Percentiles rank a stretch among this genome's conserved stretches.
Evolutionary conservation across 208 protist genomes (phyloP).

Genomic region (Trypanosoma brucei): DNA sequence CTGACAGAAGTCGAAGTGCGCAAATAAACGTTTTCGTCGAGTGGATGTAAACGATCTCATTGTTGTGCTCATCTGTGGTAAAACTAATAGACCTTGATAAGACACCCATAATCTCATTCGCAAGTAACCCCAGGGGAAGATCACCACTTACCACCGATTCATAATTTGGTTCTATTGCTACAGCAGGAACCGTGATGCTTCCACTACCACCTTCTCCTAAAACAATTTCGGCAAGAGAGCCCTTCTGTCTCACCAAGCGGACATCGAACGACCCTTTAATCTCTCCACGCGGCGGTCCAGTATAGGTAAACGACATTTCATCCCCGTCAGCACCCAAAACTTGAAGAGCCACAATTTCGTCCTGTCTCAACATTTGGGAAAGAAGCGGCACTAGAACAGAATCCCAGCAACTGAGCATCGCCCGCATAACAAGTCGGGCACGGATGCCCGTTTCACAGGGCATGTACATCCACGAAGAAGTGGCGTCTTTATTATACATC

Average conservation of each 20-base stretch:
- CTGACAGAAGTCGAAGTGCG: constrained; percentile 27
- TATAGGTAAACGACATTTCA: constrained; percentile 58
- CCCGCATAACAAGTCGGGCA: constrained; percentile 65
- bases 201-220: constrained; percentile 32
- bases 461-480: constrained; percentile 70
- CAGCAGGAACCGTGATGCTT: constrained; percentile 30
- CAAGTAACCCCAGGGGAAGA: constrained; percentile 16
- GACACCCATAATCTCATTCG: constrained; percentile 16
- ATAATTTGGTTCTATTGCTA: constrained; percentile 56
- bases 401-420: constrained; percentile 55
- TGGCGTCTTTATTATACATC: constrained; percentile 71
- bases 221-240: constrained; percentile 37
- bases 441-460: constrained; percentile 49
- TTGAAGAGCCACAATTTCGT: constrained; percentile 31
- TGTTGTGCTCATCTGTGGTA: constrained; percentile 2
- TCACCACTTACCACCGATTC: constrained; percentile 23
- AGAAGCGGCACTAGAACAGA: constrained; percentile 29
- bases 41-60: constrained; percentile 7
- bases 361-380: constrained; percentile 11
- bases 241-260: constrained; percentile 49
- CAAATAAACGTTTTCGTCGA: constrained; percentile 22
- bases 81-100: constrained; percentile 14
- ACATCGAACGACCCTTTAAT: constrained; percentile 24
- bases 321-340: constrained; percentile 80
- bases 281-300: constrained; percentile 34